A percentile compares a stretch with the other conserved stretches of the same genome.
phyloP scores from a whole-genome alignment of 176 grass and related monocot genomes.

The Eragrostis curvula region DNA sequence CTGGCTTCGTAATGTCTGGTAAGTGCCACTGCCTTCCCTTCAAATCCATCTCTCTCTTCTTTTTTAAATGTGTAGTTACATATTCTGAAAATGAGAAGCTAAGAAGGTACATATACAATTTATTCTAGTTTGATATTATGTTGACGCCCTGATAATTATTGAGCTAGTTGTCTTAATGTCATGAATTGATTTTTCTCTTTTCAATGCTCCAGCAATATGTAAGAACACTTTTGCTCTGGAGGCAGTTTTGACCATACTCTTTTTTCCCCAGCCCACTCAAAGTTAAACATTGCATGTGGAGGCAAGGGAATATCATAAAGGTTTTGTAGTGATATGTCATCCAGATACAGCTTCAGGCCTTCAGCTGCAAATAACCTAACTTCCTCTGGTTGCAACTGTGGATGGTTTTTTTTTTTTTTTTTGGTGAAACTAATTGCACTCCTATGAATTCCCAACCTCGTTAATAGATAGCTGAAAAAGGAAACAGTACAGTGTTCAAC shows the following conservation, averaged over 20 bases:
- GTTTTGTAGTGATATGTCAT: background rate
- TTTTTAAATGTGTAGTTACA: background rate
- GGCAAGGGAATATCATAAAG: background rate
- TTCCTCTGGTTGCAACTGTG: background rate
- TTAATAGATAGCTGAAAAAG: background rate
- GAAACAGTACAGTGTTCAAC: background rate
- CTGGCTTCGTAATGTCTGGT: slow-evolving; percentile 86
- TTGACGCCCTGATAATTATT: background rate
- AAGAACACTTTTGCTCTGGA: background rate
- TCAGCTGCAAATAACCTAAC: background rate
- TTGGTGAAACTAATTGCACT: background rate
- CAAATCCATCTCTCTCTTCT: background rate
- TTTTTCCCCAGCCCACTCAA: background rate
- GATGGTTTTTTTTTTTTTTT: no score
- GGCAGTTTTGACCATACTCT: background rate
- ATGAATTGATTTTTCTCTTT: background rate
- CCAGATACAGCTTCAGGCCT: background rate
- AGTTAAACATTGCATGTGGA: background rate
- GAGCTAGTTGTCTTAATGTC: slow-evolving; percentile 5
- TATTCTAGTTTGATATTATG: background rate
- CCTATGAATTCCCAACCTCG: background rate
- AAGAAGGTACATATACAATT: background rate
- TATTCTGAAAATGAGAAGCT: background rate
- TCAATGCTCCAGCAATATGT: background rate
- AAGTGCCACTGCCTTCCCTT: slow-evolving; percentile 28